Evolutionary conservation across 345 rosid genomes (phyloP).

Genomic region (Camelina neglecta): DNA sequence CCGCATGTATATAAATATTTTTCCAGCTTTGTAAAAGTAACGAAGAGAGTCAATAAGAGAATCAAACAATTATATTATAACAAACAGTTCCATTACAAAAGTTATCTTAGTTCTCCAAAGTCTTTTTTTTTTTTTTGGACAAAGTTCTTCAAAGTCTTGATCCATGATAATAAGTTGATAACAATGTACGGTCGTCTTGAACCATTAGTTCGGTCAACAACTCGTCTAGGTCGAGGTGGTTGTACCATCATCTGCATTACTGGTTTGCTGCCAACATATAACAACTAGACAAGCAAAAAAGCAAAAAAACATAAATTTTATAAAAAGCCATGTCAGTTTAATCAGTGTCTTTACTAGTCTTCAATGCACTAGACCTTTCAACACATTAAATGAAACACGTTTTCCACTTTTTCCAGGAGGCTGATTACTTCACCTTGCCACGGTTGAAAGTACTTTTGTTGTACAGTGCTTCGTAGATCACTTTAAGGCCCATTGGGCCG

Average conservation of each 20-base stretch:
- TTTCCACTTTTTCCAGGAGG: conserved; percentile 6
- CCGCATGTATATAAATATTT: background rate
- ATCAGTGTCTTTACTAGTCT: background rate
- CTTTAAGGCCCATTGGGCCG: background rate
- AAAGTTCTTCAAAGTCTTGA: conserved; percentile 17
- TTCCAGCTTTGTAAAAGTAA: background rate
- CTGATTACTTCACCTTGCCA: background rate
- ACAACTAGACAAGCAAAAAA: background rate
- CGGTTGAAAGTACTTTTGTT: background rate
- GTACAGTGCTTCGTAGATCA: background rate
- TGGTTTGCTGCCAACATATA: conserved; percentile 36
- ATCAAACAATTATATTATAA: background rate
- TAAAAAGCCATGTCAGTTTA: background rate
- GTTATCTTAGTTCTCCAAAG: conserved; percentile 13
- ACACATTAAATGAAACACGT: conserved; percentile 5
- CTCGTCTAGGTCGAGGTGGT: conserved; percentile 26
- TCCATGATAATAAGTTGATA: background rate
- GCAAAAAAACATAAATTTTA: background rate
- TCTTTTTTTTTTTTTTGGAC: background rate
- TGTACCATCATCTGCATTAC: conserved; percentile 20
- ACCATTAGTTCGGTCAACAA: conserved; percentile 28
- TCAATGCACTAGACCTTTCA: conserved; percentile 15
- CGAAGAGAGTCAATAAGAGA: background rate
- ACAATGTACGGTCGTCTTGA: background rate
- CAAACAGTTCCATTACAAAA: background rate